These are phyloP conservation scores for Seminavis robusta DNA, from an alignment of 108 stramenopile genomes.

Conservation along the genomic window DNA sequence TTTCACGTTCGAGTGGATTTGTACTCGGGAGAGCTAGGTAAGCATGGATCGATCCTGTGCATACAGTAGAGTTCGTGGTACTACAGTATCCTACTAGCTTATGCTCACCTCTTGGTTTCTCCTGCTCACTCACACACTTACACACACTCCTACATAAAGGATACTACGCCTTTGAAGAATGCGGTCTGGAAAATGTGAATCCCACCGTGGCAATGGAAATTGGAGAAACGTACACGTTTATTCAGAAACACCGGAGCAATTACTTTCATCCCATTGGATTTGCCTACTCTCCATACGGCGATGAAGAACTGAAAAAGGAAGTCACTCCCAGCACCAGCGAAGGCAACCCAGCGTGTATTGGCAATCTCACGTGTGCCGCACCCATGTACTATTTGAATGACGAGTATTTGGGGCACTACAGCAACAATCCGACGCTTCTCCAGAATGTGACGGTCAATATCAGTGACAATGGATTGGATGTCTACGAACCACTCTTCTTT, in stretches of 20 bases:
- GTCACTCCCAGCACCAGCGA: neutral
- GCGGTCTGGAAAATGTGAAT: constrained; percentile 42
- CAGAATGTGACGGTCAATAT: neutral
- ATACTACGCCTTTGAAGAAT: constrained; percentile 69
- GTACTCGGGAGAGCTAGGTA: constrained; percentile 22
- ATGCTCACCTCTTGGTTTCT: too few species aligned
- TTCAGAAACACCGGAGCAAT: constrained; percentile 30
- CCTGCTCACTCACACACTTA: too few species aligned
- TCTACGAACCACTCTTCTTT: constrained; percentile 66
- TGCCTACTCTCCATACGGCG: neutral
- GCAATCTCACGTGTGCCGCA: constrained; percentile 30
- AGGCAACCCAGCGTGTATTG: neutral
- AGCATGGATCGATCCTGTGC: too few species aligned
- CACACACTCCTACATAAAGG: too few species aligned
- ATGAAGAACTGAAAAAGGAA: constrained; percentile 18
- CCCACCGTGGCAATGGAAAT: constrained; percentile 57
- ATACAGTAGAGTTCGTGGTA: too few species aligned
- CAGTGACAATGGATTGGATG: constrained; percentile 54
- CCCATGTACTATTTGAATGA: constrained; percentile 55
- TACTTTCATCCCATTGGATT: constrained; percentile 68
- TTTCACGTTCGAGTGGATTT: neutral
- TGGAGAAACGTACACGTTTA: constrained; percentile 53
- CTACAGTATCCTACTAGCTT: too few species aligned
- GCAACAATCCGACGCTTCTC: constrained; percentile 10
- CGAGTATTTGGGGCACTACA: constrained; percentile 28